phyloP scores from a whole-genome alignment of 441 rosid genomes.

The California macrophylla region DNA sequence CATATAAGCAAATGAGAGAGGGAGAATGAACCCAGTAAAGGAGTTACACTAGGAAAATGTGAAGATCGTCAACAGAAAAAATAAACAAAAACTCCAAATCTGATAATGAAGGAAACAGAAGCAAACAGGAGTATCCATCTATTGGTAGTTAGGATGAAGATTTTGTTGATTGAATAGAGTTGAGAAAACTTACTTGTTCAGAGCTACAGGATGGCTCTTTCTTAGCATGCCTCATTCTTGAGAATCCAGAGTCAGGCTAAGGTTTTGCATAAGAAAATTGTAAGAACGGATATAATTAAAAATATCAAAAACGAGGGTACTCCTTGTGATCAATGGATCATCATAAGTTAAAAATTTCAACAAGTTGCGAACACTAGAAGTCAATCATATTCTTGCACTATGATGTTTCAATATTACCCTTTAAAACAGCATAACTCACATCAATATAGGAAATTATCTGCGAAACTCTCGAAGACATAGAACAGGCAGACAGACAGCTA shows the following conservation, averaged over 20 bases:
- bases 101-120: not conserved
- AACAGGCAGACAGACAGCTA: not conserved
- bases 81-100: not conserved
- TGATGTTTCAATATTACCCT: not conserved
- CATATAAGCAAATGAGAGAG: conserved; percentile 1
- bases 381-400: not conserved
- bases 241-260: conserved; percentile 22
- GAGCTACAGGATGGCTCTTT: conserved; percentile 31
- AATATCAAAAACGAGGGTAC: not conserved
- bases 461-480: not conserved
- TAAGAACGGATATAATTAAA: not conserved
- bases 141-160: not conserved
- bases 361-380: not conserved
- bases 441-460: not conserved
- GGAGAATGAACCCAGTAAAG: conserved; percentile 11
- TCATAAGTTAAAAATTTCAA: not conserved
- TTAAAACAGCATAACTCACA: not conserved
- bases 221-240: conserved; percentile 31
- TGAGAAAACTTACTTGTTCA: conserved; percentile 36
- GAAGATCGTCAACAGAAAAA: not conserved
- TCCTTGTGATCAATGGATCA: not conserved
- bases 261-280: conserved; percentile 11
- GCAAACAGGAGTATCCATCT: conserved; percentile 7
- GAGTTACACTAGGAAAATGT: conserved; percentile 7
- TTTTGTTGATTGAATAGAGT: not conserved